Evolutionary conservation across 2,329 filamentous ascomycete genomes (phyloP).

Genomic region (Sphaerostilbella broomeana): DNA sequence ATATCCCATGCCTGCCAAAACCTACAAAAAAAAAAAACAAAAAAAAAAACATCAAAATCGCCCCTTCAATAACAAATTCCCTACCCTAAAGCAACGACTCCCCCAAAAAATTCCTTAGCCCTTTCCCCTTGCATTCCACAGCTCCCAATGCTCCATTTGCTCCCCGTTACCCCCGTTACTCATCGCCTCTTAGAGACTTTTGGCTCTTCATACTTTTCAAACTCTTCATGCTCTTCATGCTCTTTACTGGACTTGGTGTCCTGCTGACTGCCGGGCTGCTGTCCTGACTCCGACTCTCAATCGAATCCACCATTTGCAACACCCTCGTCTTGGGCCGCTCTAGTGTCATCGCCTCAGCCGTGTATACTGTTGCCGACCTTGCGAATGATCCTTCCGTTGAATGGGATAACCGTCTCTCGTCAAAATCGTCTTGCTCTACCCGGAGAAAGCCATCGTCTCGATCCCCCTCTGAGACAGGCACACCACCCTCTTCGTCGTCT

Average conservation of each 20-base stretch:
- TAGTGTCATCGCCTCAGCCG: constrained; percentile 41
- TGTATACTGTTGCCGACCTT: constrained; percentile 32
- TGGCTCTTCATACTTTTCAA: constrained; percentile 1
- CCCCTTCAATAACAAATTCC: constrained; percentile 4
- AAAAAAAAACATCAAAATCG: neutral
- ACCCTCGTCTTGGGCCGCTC: constrained; percentile 41
- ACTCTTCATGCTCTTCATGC: constrained; percentile 11
- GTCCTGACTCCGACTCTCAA: constrained; percentile 43
- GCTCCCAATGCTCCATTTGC: neutral
- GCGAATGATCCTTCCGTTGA: constrained; percentile 26
- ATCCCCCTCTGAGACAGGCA: constrained; percentile 6
- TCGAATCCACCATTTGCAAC: constrained; percentile 48
- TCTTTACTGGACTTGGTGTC: constrained; percentile 4
- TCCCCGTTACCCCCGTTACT: neutral
- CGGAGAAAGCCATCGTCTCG: constrained; percentile 12
- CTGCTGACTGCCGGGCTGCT: constrained; percentile 28
- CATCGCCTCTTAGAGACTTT: neutral
- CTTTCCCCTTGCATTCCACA: neutral
- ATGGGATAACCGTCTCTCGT: constrained; percentile 19
- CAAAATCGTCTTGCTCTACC: constrained; percentile 13
- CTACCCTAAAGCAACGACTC: neutral
- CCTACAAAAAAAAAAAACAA: neutral
- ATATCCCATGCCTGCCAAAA: neutral
- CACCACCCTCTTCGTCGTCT: constrained; percentile 10
- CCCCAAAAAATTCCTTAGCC: neutral